A percentile compares a stretch with the other conserved stretches of the same genome.
These are phyloP conservation scores for Ophiobolus disseminans DNA, from an alignment of 2,329 filamentous ascomycete genomes.

Conservation along the genomic window DNA sequence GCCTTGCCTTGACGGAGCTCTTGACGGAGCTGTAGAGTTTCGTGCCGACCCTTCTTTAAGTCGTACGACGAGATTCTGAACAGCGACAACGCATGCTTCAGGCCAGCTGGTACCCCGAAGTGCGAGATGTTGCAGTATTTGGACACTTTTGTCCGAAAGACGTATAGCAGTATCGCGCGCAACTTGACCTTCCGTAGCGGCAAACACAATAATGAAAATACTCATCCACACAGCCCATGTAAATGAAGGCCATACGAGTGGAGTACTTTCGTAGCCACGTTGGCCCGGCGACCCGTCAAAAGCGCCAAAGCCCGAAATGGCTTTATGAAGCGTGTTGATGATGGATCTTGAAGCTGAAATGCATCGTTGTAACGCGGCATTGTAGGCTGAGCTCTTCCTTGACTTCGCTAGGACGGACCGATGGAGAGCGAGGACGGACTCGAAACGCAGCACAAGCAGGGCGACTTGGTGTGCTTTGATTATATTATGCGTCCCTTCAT, in stretches of 20 bases:
- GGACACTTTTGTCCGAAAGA: constrained; percentile 25
- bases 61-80: constrained; percentile 25
- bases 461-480: constrained; percentile 31
- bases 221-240: constrained; percentile 39
- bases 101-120: constrained; percentile 36
- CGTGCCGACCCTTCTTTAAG: constrained; percentile 16
- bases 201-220: constrained; percentile 29
- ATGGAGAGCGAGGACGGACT: constrained; percentile 30
- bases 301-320: constrained; percentile 28
- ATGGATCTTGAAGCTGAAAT: constrained; percentile 33
- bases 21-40: constrained; percentile 10
- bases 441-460: constrained; percentile 32
- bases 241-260: constrained; percentile 35
- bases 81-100: constrained; percentile 32
- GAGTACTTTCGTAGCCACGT: constrained; percentile 27
- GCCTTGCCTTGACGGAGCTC: not conserved
- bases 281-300: constrained; percentile 32
- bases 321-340: constrained; percentile 33
- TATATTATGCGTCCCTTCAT: constrained; percentile 18
- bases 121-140: constrained; percentile 28
- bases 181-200: constrained; percentile 28
- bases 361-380: constrained; percentile 31
- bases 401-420: constrained; percentile 31
- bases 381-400: constrained; percentile 27
- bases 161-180: constrained; percentile 22